Conservation (phyloP, 2,329 filamentous ascomycete genomes). For the Penicillium freii region DNA sequence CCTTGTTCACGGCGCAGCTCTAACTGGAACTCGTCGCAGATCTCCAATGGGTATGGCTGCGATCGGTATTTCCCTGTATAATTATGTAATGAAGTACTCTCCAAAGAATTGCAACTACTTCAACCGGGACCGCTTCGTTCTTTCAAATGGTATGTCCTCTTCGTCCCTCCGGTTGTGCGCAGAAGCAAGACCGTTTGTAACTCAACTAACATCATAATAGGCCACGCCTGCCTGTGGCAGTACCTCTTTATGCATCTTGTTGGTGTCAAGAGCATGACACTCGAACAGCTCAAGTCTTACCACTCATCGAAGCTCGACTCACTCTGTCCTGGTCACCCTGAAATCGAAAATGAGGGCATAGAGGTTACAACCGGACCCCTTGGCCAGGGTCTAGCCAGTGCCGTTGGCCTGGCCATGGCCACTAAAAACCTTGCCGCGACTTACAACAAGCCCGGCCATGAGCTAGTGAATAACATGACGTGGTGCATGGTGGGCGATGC, state of each 20-base stretch:
- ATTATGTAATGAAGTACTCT: constrained; percentile 60
- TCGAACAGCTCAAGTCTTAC: constrained; percentile 36
- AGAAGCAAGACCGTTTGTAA: background rate
- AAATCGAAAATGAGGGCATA: constrained; percentile 58
- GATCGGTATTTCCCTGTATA: constrained; percentile 61
- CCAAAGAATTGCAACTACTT: constrained; percentile 42
- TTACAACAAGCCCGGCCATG: constrained; percentile 52
- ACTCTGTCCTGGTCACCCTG: constrained; percentile 45
- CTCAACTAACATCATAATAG: constrained; percentile 16
- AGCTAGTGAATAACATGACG: constrained; percentile 52
- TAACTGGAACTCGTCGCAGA: constrained; percentile 23
- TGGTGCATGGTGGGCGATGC: constrained; percentile 60
- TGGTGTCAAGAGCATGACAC: constrained; percentile 32
- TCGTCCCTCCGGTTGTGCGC: background rate
- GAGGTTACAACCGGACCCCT: constrained; percentile 61
- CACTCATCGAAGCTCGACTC: constrained; percentile 29
- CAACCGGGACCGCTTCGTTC: constrained; percentile 46
- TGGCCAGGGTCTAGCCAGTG: constrained; percentile 59
- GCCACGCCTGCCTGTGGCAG: constrained; percentile 34
- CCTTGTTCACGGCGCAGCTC: constrained; percentile 10
- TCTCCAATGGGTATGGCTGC: constrained; percentile 56
- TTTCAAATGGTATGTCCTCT: constrained; percentile 41
- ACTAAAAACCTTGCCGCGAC: constrained; percentile 55
- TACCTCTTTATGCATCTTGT: constrained; percentile 34
- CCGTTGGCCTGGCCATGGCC: constrained; percentile 59